A percentile compares a stretch with the other conserved stretches of the same genome.
These are phyloP conservation scores for Coemansia javaensis DNA, from an alignment of 192 early-diverging fungal species.

Conservation along the genomic window DNA sequence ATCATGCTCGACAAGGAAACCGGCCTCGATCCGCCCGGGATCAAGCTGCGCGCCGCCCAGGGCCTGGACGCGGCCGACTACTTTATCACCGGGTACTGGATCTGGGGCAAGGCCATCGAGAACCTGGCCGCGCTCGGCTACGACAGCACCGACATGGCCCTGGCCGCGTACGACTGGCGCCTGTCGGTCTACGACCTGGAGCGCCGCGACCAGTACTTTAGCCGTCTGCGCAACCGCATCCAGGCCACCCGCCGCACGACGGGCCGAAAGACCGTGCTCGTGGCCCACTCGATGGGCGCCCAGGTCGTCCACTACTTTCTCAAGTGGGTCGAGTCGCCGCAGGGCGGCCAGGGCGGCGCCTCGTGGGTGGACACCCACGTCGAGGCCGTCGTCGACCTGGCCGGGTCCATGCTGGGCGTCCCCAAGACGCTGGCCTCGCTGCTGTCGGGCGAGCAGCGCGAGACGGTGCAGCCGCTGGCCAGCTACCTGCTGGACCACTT, in stretches of 20 bases:
- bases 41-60: slow-evolving; percentile 80
- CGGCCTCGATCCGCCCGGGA: slow-evolving; percentile 77
- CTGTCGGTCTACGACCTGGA: slow-evolving; percentile 74
- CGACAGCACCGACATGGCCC: slow-evolving; percentile 81
- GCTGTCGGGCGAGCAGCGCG: slow-evolving; percentile 75
- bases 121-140: slow-evolving; percentile 82
- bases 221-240: slow-evolving; percentile 65
- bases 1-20: slow-evolving; percentile 76
- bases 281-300: slow-evolving; percentile 57
- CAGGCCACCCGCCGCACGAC: slow-evolving; percentile 53
- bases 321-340: slow-evolving; percentile 73
- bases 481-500: slow-evolving; percentile 80
- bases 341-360: slow-evolving; percentile 62
- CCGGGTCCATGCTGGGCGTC: slow-evolving; percentile 79
- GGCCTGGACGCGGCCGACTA: slow-evolving; percentile 89
- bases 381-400: slow-evolving; percentile 77
- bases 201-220: slow-evolving; percentile 76
- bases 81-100: slow-evolving; percentile 87
- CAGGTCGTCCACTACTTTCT: slow-evolving; percentile 77
- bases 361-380: slow-evolving; percentile 77
- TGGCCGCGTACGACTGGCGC: slow-evolving; percentile 89
- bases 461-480: slow-evolving; percentile 75
- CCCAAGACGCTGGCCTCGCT: slow-evolving; percentile 76
- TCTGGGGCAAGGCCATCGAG: slow-evolving; percentile 77
- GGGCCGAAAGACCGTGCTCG: slow-evolving; percentile 55